Conservation (phyloP, 306 rosid species). For the Sicyos edulis region DNA sequence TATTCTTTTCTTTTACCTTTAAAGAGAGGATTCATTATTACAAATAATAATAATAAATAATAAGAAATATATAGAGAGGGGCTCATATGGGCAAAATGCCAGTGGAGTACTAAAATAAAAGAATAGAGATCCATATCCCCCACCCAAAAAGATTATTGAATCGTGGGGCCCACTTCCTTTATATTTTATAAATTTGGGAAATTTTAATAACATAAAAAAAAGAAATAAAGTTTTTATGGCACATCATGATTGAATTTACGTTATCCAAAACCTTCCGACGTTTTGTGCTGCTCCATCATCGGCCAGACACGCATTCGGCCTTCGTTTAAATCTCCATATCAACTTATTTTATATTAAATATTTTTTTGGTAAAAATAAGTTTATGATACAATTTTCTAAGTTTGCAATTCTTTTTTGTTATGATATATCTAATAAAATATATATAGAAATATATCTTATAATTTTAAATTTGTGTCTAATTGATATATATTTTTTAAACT, state of each 20-base stretch:
- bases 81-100: constrained; percentile 11
- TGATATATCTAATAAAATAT: no score
- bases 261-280: background rate
- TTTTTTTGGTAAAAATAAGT: no score
- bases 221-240: background rate
- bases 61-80: background rate
- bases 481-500: no score
- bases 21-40: no score
- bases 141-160: background rate
- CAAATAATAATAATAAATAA: background rate
- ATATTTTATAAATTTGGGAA: background rate
- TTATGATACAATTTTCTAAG: no score
- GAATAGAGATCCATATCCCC: background rate
- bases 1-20: background rate
- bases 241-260: background rate
- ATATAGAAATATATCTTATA: no score
- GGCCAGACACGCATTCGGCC: background rate
- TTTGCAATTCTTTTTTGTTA: no score
- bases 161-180: background rate
- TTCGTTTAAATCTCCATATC: background rate
- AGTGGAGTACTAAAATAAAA: background rate
- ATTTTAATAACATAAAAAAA: background rate
- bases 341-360: no score
- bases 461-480: no score
- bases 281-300: background rate